Base-by-base conservation (phyloP, 1,284 basidiomycete genomes). In the Tremellales sp. region DNA sequence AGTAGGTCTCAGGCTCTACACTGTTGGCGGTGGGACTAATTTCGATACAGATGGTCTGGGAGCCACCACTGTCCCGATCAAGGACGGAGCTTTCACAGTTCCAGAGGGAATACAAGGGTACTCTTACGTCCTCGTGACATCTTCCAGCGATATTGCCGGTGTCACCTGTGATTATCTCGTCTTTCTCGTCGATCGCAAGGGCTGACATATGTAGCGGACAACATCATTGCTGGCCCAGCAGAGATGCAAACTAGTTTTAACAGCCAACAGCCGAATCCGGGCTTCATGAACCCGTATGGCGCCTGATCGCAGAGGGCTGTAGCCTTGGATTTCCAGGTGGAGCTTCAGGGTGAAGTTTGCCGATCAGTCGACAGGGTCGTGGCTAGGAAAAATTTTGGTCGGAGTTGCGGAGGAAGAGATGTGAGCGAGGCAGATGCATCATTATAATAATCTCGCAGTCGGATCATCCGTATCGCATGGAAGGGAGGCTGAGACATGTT, bases 71-170 rank as follows among this genome's bases (percentile, higher is more conserved):
- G 59, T 58, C 23, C 54, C 56, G 4, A 45, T 68, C 43, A 44
- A 46, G 17, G 41, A 58, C 45, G 54, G 60, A 25, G 57, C 56
- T 44, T 65, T 64, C 33, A 66, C 58, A 10, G 41, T 75, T 33
- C 75, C 75, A 37, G 31, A 52, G 23, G 63, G 58, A 31, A 50
- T 74, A 33, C 68, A 65, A 50, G 74, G 75, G 37, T 65, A 64
- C 36, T 57, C 62, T 23, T 76, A 74, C 62, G 54, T 57, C 44
- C 56, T 75, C 37, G 61, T 76, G 45, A 58, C 67, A 41, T 58
- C 48, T 26, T 46, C 51, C 19, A 37, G 40, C 48, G 51, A 50
- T 44, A 33, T 52, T 4, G 48, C 52, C 13, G 40, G 47, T 43
- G 52, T 49, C 35, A 53, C 58, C 31, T 61, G 68, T 51, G 29